These are phyloP conservation scores for Trichoderma endophyticum DNA, from an alignment of 2,329 filamentous ascomycete genomes.

Conservation along the genomic window DNA sequence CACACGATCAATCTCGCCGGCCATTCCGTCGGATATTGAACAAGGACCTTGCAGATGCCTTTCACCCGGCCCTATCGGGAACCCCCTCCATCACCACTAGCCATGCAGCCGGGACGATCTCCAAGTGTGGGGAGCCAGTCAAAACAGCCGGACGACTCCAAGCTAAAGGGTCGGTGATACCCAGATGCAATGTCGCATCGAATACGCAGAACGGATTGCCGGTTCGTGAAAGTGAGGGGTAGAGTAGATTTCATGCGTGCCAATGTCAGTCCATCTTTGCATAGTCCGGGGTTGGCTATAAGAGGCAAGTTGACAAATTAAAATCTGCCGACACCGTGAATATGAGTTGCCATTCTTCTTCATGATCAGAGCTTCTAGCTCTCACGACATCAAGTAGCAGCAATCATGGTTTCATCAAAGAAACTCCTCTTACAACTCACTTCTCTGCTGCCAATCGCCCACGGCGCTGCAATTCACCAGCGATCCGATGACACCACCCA, in stretches of 20 bases:
- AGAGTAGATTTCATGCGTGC: neutral
- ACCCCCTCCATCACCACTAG: neutral
- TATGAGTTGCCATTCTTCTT: neutral
- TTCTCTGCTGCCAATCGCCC: neutral
- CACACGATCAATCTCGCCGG: neutral
- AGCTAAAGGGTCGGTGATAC: neutral
- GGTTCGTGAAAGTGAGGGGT: neutral
- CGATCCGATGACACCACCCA: neutral
- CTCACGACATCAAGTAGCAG: neutral
- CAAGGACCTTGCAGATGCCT: neutral
- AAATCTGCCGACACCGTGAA: neutral
- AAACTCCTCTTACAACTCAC: neutral
- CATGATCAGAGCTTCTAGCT: neutral
- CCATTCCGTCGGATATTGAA: constrained; percentile 1
- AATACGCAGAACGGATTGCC: neutral
- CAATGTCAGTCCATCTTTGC: neutral
- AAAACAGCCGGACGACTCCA: neutral
- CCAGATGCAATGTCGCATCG: neutral
- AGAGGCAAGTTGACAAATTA: neutral
- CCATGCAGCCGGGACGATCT: neutral
- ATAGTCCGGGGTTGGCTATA: neutral
- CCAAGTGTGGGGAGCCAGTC: neutral
- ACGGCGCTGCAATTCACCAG: neutral
- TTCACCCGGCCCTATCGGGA: constrained; percentile 5
- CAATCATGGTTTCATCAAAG: neutral